A percentile compares a stretch with the other conserved stretches of the same genome.
phyloP scores from a whole-genome alignment of 768 basidiomycete genomes.

The Boletus subparvulus region DNA sequence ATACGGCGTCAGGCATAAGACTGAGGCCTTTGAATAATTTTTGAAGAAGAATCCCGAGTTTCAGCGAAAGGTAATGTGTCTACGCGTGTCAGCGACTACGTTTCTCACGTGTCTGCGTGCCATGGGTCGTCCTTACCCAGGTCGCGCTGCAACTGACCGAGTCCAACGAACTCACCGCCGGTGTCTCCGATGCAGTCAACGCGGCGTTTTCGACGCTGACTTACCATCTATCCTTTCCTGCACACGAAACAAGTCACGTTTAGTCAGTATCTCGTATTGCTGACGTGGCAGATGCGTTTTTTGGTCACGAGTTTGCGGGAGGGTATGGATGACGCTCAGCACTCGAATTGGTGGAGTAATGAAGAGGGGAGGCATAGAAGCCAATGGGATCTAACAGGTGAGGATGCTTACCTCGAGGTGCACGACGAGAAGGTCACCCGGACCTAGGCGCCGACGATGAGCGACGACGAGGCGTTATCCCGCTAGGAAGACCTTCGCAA shows the following conservation, averaged over 20 bases:
- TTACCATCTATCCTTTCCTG: constrained; percentile 74
- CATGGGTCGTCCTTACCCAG: constrained; percentile 77
- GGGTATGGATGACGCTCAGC: constrained; percentile 81
- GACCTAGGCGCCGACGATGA: constrained; percentile 68
- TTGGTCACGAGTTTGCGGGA: constrained; percentile 82
- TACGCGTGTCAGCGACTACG: neutral
- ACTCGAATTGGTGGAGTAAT: constrained; percentile 84
- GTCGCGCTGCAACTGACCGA: constrained; percentile 83
- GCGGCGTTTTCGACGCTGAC: constrained; percentile 81
- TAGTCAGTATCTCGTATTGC: constrained; percentile 77
- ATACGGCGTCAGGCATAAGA: constrained; percentile 76
- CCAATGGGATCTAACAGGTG: constrained; percentile 66
- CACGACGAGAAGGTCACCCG: constrained; percentile 1
- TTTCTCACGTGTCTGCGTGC: neutral
- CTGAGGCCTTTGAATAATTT: constrained; percentile 81
- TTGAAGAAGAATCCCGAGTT: constrained; percentile 77
- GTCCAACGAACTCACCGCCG: constrained; percentile 69
- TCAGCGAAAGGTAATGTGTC: constrained; percentile 58
- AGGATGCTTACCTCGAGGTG: neutral
- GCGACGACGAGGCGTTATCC: constrained; percentile 65
- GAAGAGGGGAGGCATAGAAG: constrained; percentile 65
- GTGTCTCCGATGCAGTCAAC: constrained; percentile 74
- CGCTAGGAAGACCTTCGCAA: constrained; percentile 86
- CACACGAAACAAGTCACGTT: constrained; percentile 86
- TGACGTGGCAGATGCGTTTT: constrained; percentile 87